Conservation (phyloP, 2,329 filamentous ascomycete genomes). For the Pseudocercospora fijiensis region DNA sequence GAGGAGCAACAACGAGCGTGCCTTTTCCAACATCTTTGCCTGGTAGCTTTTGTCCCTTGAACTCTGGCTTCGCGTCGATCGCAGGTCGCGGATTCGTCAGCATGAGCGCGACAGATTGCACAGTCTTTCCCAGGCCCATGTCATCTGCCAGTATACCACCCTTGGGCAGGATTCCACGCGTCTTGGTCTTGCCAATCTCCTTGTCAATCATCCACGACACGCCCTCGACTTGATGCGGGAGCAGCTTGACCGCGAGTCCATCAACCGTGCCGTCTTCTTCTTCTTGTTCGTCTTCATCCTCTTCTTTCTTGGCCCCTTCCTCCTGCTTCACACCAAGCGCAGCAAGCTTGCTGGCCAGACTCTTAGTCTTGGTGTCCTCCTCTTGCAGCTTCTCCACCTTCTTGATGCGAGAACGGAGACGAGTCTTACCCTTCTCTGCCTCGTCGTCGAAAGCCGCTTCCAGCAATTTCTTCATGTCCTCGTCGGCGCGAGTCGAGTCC, state of each 20-base stretch:
- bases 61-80: conserved; percentile 49
- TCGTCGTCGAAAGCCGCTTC: conserved; percentile 79
- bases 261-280: conserved; percentile 66
- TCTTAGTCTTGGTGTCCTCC: conserved; percentile 40
- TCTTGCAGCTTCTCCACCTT: conserved; percentile 38
- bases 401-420: conserved; percentile 47
- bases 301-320: conserved; percentile 49
- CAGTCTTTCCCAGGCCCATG: conserved; percentile 94
- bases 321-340: conserved; percentile 48
- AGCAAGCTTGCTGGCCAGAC: conserved; percentile 47
- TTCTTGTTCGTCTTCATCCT: conserved; percentile 45
- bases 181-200: conserved; percentile 82
- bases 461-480: conserved; percentile 77
- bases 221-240: conserved; percentile 92
- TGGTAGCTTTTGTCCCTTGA: conserved; percentile 65
- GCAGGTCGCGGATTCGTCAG: conserved; percentile 70
- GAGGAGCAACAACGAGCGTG: conserved; percentile 86
- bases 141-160: conserved; percentile 95
- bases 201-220: conserved; percentile 94
- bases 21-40: conserved; percentile 65
- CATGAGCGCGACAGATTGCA: conserved; percentile 88
- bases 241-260: conserved; percentile 80
- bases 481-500: conserved; percentile 68
- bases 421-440: conserved; percentile 54
- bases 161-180: conserved; percentile 74